phyloP scores from a whole-genome alignment of 352 stramenopile species.

The Pythium folliculosum region DNA sequence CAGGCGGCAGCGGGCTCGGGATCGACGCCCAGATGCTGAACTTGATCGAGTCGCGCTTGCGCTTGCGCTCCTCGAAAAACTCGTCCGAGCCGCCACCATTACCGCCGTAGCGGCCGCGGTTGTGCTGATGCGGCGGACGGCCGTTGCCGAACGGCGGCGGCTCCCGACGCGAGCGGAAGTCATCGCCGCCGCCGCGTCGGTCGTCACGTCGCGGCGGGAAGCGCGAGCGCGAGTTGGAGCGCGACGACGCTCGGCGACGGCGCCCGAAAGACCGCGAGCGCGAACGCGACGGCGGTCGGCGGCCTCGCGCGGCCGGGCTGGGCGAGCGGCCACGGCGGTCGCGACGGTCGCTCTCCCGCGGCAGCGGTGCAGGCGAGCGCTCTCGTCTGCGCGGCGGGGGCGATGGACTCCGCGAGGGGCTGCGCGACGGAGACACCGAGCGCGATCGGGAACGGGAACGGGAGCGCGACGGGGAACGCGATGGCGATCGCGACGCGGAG shows the following conservation, averaged over 20 bases:
- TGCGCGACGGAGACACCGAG: neutral
- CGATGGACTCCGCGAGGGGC: constrained; percentile 9
- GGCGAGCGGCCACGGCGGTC: neutral
- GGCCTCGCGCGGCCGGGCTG: neutral
- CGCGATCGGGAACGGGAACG: constrained; percentile 3
- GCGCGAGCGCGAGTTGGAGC: constrained; percentile 22
- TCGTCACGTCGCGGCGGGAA: constrained; percentile 16
- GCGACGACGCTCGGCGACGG: constrained; percentile 2
- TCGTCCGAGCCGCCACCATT: constrained; percentile 46
- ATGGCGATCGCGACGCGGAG: neutral
- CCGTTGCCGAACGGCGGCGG: constrained; percentile 2
- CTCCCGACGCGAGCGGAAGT: constrained; percentile 12
- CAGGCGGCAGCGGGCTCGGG: constrained; percentile 57
- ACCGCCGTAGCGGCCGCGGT: constrained; percentile 27
- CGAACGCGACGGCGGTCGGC: constrained; percentile 5
- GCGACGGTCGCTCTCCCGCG: neutral
- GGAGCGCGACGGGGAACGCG: neutral
- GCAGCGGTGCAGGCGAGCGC: neutral
- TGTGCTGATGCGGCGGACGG: constrained; percentile 14
- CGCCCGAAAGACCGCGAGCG: constrained; percentile 4
- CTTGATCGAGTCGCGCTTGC: constrained; percentile 50
- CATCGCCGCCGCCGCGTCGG: neutral
- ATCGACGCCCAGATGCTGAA: constrained; percentile 82
- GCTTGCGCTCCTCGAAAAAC: constrained; percentile 78
- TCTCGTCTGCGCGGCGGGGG: constrained; percentile 1